phyloP scores from a whole-genome alignment of 257 asterid genomes.

The Solanum chilense region DNA sequence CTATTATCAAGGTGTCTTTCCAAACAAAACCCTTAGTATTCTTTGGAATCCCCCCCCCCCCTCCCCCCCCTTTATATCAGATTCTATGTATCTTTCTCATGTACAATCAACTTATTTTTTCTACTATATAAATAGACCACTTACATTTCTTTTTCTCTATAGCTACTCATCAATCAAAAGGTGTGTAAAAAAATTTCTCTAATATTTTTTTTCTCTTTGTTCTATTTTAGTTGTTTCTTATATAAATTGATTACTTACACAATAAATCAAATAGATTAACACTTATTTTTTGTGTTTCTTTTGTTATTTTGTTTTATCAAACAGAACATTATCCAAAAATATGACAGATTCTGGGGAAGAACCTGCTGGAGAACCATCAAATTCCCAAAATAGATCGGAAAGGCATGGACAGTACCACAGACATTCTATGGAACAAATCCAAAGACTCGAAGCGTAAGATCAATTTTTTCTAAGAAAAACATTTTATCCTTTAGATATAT shows the following conservation, averaged over 20 bases:
- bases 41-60: not conserved
- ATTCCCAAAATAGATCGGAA: not conserved
- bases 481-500: not conserved
- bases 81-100: too few species aligned
- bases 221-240: not conserved
- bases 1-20: too few species aligned
- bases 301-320: not conserved
- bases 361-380: not conserved
- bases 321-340: not conserved
- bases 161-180: not conserved
- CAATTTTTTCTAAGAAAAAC: too few species aligned
- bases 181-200: not conserved
- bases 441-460: not conserved
- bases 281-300: not conserved
- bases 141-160: not conserved
- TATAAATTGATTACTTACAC: not conserved
- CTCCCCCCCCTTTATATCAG: not conserved
- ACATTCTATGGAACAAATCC: not conserved
- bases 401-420: not conserved
- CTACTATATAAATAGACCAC: not conserved
- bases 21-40: not conserved
- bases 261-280: not conserved
- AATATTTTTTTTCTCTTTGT: not conserved
- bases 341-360: not conserved
- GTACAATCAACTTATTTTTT: not conserved